Evolutionary conservation across 2,329 filamentous ascomycete species (phyloP).

Genomic region (Xylariaceae sp.): DNA sequence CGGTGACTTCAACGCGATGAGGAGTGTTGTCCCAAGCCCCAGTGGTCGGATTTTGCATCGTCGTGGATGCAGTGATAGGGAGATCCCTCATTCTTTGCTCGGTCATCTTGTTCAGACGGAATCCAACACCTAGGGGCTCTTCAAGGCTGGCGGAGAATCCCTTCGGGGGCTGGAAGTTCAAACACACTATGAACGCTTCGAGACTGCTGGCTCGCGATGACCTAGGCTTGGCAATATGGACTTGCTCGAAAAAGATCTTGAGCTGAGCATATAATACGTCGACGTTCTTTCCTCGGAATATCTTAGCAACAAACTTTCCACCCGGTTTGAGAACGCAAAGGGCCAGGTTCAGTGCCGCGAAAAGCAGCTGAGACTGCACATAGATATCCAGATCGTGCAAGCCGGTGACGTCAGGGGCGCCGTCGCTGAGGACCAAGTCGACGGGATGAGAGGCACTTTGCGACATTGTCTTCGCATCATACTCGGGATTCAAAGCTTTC

Average conservation of each 20-base stretch:
- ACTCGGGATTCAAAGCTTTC: conserved; percentile 71
- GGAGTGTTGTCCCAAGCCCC: conserved; percentile 40
- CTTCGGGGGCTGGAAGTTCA: conserved; percentile 75
- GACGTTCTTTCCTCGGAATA: conserved; percentile 92
- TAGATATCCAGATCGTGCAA: conserved; percentile 98
- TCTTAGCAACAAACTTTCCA: conserved; percentile 96
- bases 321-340: conserved; percentile 88
- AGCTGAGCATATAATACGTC: conserved; percentile 92
- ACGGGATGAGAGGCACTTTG: conserved; percentile 67
- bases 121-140: conserved; percentile 64
- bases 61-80: conserved; percentile 38
- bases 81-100: conserved; percentile 37
- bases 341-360: conserved; percentile 87
- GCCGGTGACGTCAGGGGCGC: conserved; percentile 92
- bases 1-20: conserved; percentile 11
- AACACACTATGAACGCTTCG: conserved; percentile 93
- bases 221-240: conserved; percentile 87
- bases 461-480: conserved; percentile 43
- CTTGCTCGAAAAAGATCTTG: conserved; percentile 80
- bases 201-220: conserved; percentile 94
- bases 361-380: conserved; percentile 91
- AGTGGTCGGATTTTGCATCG: conserved; percentile 42
- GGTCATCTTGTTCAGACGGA: conserved; percentile 47
- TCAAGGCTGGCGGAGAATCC: conserved; percentile 73
- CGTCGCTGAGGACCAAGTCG: conserved; percentile 91